Percentiles rank a stretch among this genome's conserved stretches.
These are phyloP conservation scores for Brassica juncea DNA, from an alignment of 345 rosid genomes.

Conservation along the genomic window DNA sequence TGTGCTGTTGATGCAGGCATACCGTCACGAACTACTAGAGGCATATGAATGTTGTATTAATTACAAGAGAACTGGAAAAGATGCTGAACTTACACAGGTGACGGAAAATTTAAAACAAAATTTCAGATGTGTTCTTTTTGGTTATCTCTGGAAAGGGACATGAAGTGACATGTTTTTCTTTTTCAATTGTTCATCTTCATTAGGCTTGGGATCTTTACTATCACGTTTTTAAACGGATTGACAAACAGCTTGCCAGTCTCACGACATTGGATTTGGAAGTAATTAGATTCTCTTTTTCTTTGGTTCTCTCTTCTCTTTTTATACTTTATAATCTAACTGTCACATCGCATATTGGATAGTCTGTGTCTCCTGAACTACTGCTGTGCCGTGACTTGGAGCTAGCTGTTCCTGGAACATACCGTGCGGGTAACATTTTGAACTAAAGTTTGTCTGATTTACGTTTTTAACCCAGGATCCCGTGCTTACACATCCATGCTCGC, in stretches of 20 bases:
- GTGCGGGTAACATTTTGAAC: slow-evolving; percentile 59
- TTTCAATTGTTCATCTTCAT: slow-evolving; percentile 34
- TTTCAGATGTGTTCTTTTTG: slow-evolving; percentile 10
- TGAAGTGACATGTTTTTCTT: slow-evolving; percentile 25
- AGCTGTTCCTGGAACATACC: slow-evolving; percentile 97
- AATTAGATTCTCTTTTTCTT: slow-evolving; percentile 37
- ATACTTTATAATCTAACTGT: slow-evolving; percentile 24
- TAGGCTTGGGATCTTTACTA: slow-evolving; percentile 99
- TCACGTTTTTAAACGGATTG: slow-evolving; percentile 92
- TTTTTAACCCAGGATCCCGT: slow-evolving; percentile 6
- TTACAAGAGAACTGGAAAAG: slow-evolving; percentile 86
- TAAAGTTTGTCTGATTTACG: slow-evolving; percentile 26
- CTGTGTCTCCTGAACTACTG: slow-evolving; percentile 94
- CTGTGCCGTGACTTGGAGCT: slow-evolving; percentile 88
- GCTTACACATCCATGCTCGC: slow-evolving; percentile 9
- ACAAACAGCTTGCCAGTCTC: slow-evolving; percentile 89
- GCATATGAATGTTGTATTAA: slow-evolving; percentile 90
- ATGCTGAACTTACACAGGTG: slow-evolving; percentile 98
- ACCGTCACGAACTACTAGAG: slow-evolving; percentile 79
- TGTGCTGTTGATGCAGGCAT: slow-evolving; percentile 64
- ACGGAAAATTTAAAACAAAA: not conserved
- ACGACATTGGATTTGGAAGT: slow-evolving; percentile 92
- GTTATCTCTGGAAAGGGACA: slow-evolving; percentile 2
- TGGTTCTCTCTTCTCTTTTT: slow-evolving; percentile 16
- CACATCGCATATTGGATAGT: slow-evolving; percentile 47